These are phyloP conservation scores for Anethum foeniculum DNA, from an alignment of 140 eudicot species.

Conservation along the genomic window DNA sequence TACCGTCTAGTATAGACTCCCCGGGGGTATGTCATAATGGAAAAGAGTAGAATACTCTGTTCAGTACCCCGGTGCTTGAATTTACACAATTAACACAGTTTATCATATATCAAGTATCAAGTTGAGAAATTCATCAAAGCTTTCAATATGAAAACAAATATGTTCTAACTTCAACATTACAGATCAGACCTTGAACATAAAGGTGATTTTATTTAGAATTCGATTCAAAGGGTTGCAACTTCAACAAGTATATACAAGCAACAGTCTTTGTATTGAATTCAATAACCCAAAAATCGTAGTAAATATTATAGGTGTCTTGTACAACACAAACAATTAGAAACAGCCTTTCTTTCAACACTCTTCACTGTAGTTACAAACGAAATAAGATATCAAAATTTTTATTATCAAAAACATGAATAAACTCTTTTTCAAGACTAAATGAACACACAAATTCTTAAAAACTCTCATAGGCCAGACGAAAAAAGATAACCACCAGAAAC, in stretches of 20 bases:
- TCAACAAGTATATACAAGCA: background rate
- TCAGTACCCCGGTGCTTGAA: no score
- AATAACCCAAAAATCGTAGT: background rate
- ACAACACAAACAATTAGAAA: background rate
- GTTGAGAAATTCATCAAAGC: no score
- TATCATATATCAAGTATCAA: no score
- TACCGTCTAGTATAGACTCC: no score
- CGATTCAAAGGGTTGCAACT: background rate
- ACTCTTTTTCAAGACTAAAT: background rate
- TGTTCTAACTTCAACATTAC: background rate
- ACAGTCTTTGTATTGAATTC: background rate
- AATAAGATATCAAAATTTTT: conserved; percentile 8
- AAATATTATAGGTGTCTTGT: background rate
- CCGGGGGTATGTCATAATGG: no score
- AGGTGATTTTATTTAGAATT: background rate
- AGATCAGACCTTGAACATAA: background rate
- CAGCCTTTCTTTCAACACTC: conserved; percentile 7
- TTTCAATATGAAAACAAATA: no score
- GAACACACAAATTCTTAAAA: background rate
- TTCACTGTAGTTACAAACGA: background rate
- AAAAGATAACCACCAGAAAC: background rate
- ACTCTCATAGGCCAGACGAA: background rate
- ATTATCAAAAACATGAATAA: conserved; percentile 1
- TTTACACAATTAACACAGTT: no score
- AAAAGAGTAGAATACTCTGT: no score